These are phyloP conservation scores for Hypoxylon lenormandii DNA, from an alignment of 495 filamentous ascomycete species.

Conservation along the genomic window DNA sequence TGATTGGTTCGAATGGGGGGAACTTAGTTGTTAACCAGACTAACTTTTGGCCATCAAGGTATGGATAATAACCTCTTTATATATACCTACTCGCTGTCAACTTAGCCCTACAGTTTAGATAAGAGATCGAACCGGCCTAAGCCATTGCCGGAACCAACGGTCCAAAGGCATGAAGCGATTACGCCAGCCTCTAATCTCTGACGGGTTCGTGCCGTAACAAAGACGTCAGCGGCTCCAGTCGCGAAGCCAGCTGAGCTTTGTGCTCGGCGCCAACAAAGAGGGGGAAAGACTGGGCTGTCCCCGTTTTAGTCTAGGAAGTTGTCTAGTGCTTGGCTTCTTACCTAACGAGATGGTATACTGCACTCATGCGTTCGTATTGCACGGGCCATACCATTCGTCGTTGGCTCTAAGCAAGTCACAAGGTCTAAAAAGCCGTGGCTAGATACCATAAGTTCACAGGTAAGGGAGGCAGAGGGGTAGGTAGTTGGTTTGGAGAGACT, in stretches of 20 bases:
- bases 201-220: conserved; percentile 33
- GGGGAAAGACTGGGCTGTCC: conserved; percentile 5
- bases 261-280: not conserved
- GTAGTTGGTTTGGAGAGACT: not conserved
- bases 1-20: conserved; percentile 44
- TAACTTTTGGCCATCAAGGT: conserved; percentile 43
- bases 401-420: conserved; percentile 3
- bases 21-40: conserved; percentile 6
- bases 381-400: conserved; percentile 12
- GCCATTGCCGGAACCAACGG: too few relatives aligned
- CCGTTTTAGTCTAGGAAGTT: conserved; percentile 22
- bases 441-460: too few relatives aligned
- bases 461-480: not conserved
- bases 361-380: not conserved
- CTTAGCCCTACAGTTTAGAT: too few relatives aligned
- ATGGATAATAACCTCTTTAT: conserved; percentile 38
- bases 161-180: not conserved
- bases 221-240: conserved; percentile 37
- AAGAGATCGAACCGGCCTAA: too few relatives aligned
- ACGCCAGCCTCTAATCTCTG: conserved; percentile 22
- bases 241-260: not conserved
- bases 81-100: conserved; percentile 1
- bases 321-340: conserved; percentile 23
- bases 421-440: not conserved
- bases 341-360: conserved; percentile 10